Evolutionary conservation across 352 stramenopile species (phyloP).

Genomic region (Phytopythium montanum): DNA sequence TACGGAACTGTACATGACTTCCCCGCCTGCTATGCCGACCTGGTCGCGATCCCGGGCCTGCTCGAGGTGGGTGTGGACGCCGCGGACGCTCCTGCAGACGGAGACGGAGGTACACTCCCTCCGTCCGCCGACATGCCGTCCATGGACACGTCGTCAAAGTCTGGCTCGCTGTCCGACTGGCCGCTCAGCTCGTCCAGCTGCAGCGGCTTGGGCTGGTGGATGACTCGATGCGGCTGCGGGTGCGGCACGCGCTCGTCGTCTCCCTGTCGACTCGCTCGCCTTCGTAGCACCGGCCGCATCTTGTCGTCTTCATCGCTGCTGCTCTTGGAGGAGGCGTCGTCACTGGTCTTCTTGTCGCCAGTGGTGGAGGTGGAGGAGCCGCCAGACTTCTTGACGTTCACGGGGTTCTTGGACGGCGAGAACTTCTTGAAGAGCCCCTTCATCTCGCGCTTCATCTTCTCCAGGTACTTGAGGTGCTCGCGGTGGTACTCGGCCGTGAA

Average conservation of each 20-base stretch:
- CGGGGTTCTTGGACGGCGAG: slow-evolving; percentile 23
- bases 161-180: slow-evolving; percentile 9
- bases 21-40: slow-evolving; percentile 4
- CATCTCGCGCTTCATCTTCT: slow-evolving; percentile 41
- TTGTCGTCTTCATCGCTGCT: background rate
- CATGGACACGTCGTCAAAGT: slow-evolving; percentile 6
- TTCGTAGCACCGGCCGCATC: slow-evolving; percentile 3
- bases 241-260: slow-evolving; percentile 4
- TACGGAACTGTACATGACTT: slow-evolving; percentile 5
- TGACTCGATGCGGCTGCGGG: slow-evolving; percentile 3
- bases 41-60: slow-evolving; percentile 1
- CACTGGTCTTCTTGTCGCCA: background rate
- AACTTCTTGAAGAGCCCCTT: slow-evolving; percentile 29
- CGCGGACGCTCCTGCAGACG: background rate
- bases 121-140: slow-evolving; percentile 8
- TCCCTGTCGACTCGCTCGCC: background rate
- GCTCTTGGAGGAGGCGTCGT: background rate
- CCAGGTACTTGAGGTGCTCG: slow-evolving; percentile 66
- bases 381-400: background rate
- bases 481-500: slow-evolving; percentile 72
- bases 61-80: background rate
- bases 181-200: slow-evolving; percentile 6
- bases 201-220: slow-evolving; percentile 6
- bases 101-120: slow-evolving; percentile 5
- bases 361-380: too few species aligned